Evolutionary conservation across 345 rosid species (phyloP).

Genomic region (Rhizophora apiculata): DNA sequence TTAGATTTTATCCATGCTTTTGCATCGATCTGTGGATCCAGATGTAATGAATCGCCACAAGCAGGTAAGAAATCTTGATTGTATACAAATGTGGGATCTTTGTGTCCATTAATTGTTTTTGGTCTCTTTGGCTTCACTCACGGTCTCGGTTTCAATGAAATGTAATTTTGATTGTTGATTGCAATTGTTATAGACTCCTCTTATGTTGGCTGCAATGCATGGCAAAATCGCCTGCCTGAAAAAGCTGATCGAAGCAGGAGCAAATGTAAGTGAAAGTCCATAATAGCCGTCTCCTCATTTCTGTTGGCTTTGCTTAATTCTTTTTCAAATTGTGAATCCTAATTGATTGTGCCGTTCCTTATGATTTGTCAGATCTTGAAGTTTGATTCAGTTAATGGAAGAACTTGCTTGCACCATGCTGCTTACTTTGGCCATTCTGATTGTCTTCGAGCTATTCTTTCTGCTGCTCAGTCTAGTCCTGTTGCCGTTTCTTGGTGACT

Average conservation of each 20-base stretch:
- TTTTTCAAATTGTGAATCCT: constrained; percentile 4
- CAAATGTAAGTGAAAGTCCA: constrained; percentile 59
- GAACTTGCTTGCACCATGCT: constrained; percentile 98
- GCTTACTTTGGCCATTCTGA: constrained; percentile 88
- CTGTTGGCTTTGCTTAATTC: neutral
- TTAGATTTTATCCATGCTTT: constrained; percentile 71
- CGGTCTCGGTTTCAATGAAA: neutral
- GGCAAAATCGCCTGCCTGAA: constrained; percentile 79
- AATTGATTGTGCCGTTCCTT: constrained; percentile 11
- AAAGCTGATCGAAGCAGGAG: constrained; percentile 90
- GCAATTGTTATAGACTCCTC: constrained; percentile 64
- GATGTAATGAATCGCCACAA: constrained; percentile 85
- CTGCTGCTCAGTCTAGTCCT: constrained; percentile 79
- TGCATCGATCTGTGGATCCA: constrained; percentile 72
- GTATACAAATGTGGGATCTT: neutral
- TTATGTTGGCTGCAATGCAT: constrained; percentile 97
- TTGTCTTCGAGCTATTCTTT: constrained; percentile 77
- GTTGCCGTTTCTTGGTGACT: constrained; percentile 83
- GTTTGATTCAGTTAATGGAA: constrained; percentile 85
- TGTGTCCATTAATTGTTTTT: neutral
- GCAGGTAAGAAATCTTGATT: constrained; percentile 50
- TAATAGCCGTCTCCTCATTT: neutral
- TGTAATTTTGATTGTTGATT: constrained; percentile 13
- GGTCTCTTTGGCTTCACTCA: constrained; percentile 1
- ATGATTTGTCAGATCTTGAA: constrained; percentile 58